A percentile compares a stretch with the other conserved stretches of the same genome.
Conservation (phyloP, 306 rosid genomes). For the Trichosanthes truncata region DNA sequence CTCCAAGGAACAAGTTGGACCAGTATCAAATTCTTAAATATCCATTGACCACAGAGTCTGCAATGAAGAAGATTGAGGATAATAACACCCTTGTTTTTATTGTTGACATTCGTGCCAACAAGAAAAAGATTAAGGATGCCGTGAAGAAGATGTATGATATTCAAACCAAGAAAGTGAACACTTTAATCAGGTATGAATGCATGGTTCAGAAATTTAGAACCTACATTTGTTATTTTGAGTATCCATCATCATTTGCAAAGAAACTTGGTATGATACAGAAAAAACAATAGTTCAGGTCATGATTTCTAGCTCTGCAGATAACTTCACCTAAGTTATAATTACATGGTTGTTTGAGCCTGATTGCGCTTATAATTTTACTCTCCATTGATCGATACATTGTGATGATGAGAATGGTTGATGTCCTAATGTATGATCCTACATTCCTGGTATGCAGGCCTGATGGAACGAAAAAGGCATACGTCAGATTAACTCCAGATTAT, state of each 20-base stretch:
- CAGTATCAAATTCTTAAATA: constrained; percentile 78
- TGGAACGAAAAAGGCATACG: constrained; percentile 4
- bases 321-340: background rate
- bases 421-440: background rate
- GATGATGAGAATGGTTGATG: background rate
- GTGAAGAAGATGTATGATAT: constrained; percentile 12
- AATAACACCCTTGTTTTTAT: constrained; percentile 39
- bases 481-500: constrained; percentile 5
- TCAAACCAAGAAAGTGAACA: constrained; percentile 12
- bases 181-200: constrained; percentile 2
- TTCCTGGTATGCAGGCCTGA: background rate
- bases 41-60: constrained; percentile 72
- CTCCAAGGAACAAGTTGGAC: constrained; percentile 86
- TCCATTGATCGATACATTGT: background rate
- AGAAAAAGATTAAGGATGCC: constrained; percentile 31
- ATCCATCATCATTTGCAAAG: background rate
- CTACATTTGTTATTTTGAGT: background rate
- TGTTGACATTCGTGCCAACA: constrained; percentile 78
- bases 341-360: background rate
- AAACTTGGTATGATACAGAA: background rate
- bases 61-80: constrained; percentile 12
- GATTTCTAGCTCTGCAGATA: background rate
- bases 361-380: background rate
- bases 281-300: background rate
- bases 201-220: background rate